These are phyloP conservation scores for Pseudonectria buxi DNA, from an alignment of 2,329 filamentous ascomycete species.

Conservation along the genomic window DNA sequence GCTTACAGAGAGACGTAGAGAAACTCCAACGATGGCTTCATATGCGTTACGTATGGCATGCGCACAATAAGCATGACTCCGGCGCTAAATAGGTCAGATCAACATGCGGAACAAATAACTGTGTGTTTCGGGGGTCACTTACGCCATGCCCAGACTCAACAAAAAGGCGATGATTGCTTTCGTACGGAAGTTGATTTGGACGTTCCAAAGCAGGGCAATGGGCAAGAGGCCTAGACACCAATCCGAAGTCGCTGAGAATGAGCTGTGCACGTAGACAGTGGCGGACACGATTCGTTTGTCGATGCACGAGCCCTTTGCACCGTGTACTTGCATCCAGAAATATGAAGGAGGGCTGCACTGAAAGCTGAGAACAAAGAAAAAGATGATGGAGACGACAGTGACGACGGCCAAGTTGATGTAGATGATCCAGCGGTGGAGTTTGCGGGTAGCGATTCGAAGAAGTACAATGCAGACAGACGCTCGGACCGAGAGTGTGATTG, in stretches of 20 bases:
- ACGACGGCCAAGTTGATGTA: slow-evolving; percentile 29
- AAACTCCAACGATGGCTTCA: slow-evolving; percentile 21
- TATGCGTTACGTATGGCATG: slow-evolving; percentile 24
- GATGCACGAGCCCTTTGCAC: slow-evolving; percentile 33
- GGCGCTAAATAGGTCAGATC: slow-evolving; percentile 23
- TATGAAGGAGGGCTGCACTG: slow-evolving; percentile 42
- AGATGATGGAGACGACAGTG: slow-evolving; percentile 28
- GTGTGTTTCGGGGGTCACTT: slow-evolving; percentile 11
- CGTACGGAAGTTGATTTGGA: slow-evolving; percentile 40
- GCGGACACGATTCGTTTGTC: slow-evolving; percentile 23
- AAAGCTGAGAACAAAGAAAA: slow-evolving; percentile 41
- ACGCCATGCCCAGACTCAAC: slow-evolving; percentile 45
- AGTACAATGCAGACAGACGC: slow-evolving; percentile 36
- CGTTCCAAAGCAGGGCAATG: slow-evolving; percentile 42
- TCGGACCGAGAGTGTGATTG: slow-evolving; percentile 25
- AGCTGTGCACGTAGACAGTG: slow-evolving; percentile 40
- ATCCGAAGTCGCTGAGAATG: slow-evolving; percentile 38
- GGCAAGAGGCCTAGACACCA: slow-evolving; percentile 44
- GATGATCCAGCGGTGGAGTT: slow-evolving; percentile 28
- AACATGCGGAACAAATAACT: neutral
- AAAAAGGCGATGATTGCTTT: slow-evolving; percentile 41
- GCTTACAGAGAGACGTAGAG: slow-evolving; percentile 27
- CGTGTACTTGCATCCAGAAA: slow-evolving; percentile 41
- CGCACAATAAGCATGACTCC: slow-evolving; percentile 33
- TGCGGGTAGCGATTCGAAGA: slow-evolving; percentile 30